These are phyloP conservation scores for Pichia paraexigua DNA, from an alignment of 805 yeast species.

Conservation along the genomic window DNA sequence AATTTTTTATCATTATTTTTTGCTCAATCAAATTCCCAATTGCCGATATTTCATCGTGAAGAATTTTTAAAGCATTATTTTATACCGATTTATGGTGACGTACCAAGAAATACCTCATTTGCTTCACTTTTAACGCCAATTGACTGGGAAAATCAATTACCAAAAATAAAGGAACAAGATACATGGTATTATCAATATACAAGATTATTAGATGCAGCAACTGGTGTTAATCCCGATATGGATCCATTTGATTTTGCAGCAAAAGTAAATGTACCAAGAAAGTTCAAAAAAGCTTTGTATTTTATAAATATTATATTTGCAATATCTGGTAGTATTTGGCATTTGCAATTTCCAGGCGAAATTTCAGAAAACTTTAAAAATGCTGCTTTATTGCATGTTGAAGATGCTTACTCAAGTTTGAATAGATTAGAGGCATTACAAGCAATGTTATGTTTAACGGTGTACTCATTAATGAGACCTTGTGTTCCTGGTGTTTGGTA, in stretches of 20 bases:
- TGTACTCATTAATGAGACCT: constrained; percentile 81
- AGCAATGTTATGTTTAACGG: constrained; percentile 57
- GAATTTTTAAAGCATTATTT: constrained; percentile 58
- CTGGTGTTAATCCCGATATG: constrained; percentile 15
- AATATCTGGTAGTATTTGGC: constrained; percentile 67
- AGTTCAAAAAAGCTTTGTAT: constrained; percentile 49
- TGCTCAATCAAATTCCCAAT: constrained; percentile 72
- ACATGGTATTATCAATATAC: constrained; percentile 44
- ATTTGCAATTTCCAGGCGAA: constrained; percentile 54
- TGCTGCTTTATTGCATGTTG: constrained; percentile 54
- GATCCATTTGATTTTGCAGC: constrained; percentile 31
- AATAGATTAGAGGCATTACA: constrained; percentile 68
- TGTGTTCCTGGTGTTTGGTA: constrained; percentile 93
- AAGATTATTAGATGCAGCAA: constrained; percentile 24
- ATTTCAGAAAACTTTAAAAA: constrained; percentile 63
- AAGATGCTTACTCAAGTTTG: constrained; percentile 45
- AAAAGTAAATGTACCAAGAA: constrained; percentile 36
- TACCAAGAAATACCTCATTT: constrained; percentile 44
- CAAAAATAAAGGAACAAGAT: constrained; percentile 25
- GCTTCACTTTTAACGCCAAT: constrained; percentile 51
- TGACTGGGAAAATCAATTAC: constrained; percentile 25
- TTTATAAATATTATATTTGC: constrained; percentile 75
- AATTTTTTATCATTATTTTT: constrained; percentile 57
- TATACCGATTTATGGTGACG: constrained; percentile 71
- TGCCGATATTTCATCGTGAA: constrained; percentile 80